A percentile compares a stretch with the other conserved stretches of the same genome.
These are phyloP conservation scores for Arabis alpina DNA, from an alignment of 345 rosid species.

Conservation along the genomic window DNA sequence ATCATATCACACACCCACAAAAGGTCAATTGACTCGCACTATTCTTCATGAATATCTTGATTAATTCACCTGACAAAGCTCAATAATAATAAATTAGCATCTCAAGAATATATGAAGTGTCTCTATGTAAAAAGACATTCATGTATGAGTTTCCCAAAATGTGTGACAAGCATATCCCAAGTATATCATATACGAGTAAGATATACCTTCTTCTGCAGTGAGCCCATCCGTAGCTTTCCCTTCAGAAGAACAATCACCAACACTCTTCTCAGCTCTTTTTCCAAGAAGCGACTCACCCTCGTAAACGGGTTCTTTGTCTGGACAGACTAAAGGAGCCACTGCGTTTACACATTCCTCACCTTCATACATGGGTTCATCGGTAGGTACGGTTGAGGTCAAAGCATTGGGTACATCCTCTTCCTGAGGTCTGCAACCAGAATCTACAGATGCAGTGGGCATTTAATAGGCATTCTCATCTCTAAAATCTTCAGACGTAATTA, in stretches of 20 bases:
- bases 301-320: conserved; percentile 83
- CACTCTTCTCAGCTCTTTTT: conserved; percentile 64
- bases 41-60: conserved; percentile 76
- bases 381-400: conserved; percentile 61
- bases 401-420: conserved; percentile 55
- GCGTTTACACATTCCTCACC: conserved; percentile 96
- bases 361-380: conserved; percentile 91
- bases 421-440: conserved; percentile 55
- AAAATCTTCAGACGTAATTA: conserved; percentile 16
- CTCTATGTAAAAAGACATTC: conserved; percentile 4
- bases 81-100: conserved; percentile 27
- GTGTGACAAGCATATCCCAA: neutral
- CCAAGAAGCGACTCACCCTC: conserved; percentile 98
- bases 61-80: conserved; percentile 69
- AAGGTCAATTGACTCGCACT: conserved; percentile 90
- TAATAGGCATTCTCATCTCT: conserved; percentile 45
- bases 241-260: conserved; percentile 44
- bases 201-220: conserved; percentile 73
- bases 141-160: conserved; percentile 4
- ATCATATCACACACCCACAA: conserved; percentile 64
- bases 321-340: conserved; percentile 53
- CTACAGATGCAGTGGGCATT: conserved; percentile 51
- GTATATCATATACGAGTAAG: conserved; percentile 1
- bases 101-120: conserved; percentile 6
- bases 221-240: conserved; percentile 58